Base-by-base conservation (phyloP, 768 basidiomycete species). In the Hysterangium stoloniferum region DNA sequence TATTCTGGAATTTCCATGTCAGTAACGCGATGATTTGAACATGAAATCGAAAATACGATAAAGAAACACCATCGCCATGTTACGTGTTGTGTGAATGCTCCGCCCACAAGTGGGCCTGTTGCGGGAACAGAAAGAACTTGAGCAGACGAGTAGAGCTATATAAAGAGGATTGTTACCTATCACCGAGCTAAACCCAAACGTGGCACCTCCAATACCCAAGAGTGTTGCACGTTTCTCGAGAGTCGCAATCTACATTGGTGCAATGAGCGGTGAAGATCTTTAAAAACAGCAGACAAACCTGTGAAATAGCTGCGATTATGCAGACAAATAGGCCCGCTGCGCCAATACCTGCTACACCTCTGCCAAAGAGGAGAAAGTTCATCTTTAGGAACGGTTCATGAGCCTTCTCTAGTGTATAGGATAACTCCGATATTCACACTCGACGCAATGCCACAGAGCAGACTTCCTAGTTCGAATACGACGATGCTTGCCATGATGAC, bases 181-280 rank as follows among this genome's bases (percentile, higher is more conserved):
- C 35, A 69, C 62, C 15, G 44, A 52, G 19, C 50, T 52, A 13
- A 64, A 34, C 13, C 65, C 68, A 37, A 70, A 71, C 17, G 70
- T 59, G 5, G 60, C 66, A n/a, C 72, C 67, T 28, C 71, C 64
- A 11, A 66, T 42, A 6, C 71, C 75, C 52, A 71, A 73, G 41
- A 74, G 58, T 5, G 60, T 41, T 4, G 67, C 57, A 8, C 64
- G 62, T 33, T 60, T 58, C n/a, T 64, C 59, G 12, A 68, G 54
- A 4, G 57, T 61, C 20, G 62, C 60, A 13, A 64, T 56, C 32
- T 62, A 54, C 8, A n/a, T n/a, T n/a, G n/a, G n/a, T n/a, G n/a
- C n/a, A n/a, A 12, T 54, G 38, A 35, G 44, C 29, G 51, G 17
- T 3, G 17, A n/a, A 20, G n/a, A 1, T 17, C 48, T n/a, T 55